Evolutionary conservation across 305 asterid species (phyloP).

Genomic region (Fraxinus angustifolia): DNA sequence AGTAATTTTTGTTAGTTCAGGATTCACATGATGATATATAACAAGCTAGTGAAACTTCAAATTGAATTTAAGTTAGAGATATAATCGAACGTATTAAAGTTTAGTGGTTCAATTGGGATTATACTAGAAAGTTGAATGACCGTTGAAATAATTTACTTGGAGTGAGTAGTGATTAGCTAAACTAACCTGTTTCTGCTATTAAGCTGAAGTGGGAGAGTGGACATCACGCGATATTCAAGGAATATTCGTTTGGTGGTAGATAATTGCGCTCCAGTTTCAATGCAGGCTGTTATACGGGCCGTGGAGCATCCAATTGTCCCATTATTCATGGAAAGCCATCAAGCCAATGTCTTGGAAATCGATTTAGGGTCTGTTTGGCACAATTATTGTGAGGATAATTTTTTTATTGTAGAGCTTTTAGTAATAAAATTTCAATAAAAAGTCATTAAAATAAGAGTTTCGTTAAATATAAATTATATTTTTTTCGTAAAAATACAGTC

Average conservation of each 20-base stretch:
- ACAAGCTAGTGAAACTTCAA: background rate
- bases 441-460: no score
- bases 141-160: background rate
- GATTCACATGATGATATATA: background rate
- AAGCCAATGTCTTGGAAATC: no score
- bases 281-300: background rate
- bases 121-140: background rate
- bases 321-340: no score
- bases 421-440: no score
- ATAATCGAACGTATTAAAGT: background rate
- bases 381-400: no score
- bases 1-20: background rate
- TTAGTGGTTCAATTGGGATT: background rate
- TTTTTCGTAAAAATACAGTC: no score
- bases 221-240: background rate
- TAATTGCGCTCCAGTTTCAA: background rate
- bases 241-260: background rate
- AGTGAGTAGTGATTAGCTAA: background rate
- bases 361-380: no score
- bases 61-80: background rate
- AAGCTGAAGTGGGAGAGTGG: background rate
- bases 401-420: no score
- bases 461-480: no score
- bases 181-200: background rate
- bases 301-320: background rate